These are phyloP conservation scores for Crucibulum laeve DNA, from an alignment of 768 basidiomycete species.

Conservation along the genomic window DNA sequence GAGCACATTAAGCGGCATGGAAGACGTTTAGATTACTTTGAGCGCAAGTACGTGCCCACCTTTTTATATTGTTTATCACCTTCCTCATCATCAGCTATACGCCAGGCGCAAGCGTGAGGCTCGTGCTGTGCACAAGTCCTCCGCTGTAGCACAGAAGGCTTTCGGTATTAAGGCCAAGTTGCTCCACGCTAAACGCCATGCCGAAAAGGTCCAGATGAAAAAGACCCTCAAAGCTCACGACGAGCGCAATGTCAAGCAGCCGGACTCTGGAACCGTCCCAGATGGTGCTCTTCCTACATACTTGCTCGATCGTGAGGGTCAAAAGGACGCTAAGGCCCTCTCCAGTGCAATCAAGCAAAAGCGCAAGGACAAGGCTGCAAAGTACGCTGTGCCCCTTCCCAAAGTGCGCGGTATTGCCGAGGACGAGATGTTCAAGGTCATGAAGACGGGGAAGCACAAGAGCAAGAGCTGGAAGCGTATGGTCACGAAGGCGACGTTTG, in stretches of 20 bases:
- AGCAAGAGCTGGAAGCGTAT: conserved; percentile 98
- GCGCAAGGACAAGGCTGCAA: conserved; percentile 98
- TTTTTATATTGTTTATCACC: not conserved
- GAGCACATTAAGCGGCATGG: conserved; percentile 98
- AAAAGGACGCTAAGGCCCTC: conserved; percentile 95
- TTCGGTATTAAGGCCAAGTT: conserved; percentile 98
- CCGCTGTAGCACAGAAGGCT: conserved; percentile 85
- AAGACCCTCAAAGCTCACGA: conserved; percentile 99
- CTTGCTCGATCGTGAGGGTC: conserved; percentile 95
- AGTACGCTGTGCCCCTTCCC: conserved; percentile 94
- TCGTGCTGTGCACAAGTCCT: conserved; percentile 70
- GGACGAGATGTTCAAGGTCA: conserved; percentile 99
- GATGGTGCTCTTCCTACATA: conserved; percentile 94
- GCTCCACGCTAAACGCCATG: conserved; percentile 94
- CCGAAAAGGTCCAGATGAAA: conserved; percentile 97
- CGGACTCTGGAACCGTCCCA: conserved; percentile 75
- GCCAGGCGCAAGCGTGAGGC: conserved; percentile 81
- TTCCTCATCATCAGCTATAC: conserved; percentile 3
- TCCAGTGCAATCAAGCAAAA: conserved; percentile 97
- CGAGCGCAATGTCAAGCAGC: conserved; percentile 95
- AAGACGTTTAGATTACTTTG: conserved; percentile 91
- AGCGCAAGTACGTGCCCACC: conserved; percentile 70
- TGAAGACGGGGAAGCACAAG: conserved; percentile 96
- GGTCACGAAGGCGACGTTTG: conserved; percentile 99
- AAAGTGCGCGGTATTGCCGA: conserved; percentile 98